These are phyloP conservation scores for Anthoceros angustus DNA, from an alignment of 225 moss, liverwort and hornwort species.

Conservation along the genomic window DNA sequence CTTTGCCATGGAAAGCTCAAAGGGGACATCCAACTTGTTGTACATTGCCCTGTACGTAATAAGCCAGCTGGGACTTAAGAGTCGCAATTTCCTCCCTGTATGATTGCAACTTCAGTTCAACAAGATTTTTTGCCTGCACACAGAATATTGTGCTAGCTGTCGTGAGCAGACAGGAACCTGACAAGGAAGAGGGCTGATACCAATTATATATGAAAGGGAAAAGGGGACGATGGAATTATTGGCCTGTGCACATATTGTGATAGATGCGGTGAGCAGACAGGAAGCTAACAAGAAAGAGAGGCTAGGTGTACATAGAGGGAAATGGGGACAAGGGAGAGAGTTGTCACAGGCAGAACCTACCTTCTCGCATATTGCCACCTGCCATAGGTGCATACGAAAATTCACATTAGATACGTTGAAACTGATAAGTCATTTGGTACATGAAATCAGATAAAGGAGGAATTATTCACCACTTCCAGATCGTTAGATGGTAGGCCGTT, in stretches of 20 bases:
- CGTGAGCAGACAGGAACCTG: background rate
- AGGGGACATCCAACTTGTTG: slow-evolving; percentile 18
- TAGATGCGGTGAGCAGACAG: background rate
- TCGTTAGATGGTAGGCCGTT: slow-evolving; percentile 22
- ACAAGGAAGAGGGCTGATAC: background rate
- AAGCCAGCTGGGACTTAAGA: slow-evolving; percentile 36
- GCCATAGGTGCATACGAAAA: background rate
- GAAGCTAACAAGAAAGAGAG: too few relatives aligned
- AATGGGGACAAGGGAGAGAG: background rate
- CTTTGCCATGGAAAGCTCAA: background rate
- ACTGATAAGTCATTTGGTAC: background rate
- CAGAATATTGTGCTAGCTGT: background rate
- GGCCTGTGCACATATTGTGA: slow-evolving; percentile 3
- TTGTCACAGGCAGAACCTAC: background rate
- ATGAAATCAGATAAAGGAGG: background rate
- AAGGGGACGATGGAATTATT: background rate
- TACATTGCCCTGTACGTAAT: slow-evolving; percentile 25
- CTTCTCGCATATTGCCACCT: slow-evolving; percentile 23
- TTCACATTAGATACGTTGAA: too few relatives aligned
- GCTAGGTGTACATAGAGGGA: slow-evolving; percentile 8
- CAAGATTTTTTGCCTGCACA: slow-evolving; percentile 12
- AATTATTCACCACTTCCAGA: slow-evolving; percentile 22
- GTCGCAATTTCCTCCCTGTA: slow-evolving; percentile 22
- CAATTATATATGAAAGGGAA: background rate
- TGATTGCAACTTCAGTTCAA: slow-evolving; percentile 17